These are phyloP conservation scores for Xylariaceae sp. DNA, from an alignment of 2,329 filamentous ascomycete species.

Conservation along the genomic window DNA sequence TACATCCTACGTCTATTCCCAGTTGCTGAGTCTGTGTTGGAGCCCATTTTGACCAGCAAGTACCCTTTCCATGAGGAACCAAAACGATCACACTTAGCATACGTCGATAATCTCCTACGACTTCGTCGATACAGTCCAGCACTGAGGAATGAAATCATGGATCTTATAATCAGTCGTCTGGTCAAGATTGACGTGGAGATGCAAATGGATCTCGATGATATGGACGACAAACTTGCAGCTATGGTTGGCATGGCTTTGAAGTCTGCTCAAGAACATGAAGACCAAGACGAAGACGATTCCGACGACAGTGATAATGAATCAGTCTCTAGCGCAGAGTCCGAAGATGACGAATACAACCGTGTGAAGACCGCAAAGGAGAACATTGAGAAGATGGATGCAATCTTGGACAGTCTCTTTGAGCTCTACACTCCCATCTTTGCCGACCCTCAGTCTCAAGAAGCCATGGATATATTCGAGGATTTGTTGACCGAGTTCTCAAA, in stretches of 20 bases:
- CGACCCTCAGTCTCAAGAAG: conserved; percentile 70
- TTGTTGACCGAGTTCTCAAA: conserved; percentile 85
- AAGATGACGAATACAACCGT: conserved; percentile 67
- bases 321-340: conserved; percentile 71
- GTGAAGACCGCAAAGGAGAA: conserved; percentile 79
- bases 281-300: conserved; percentile 60
- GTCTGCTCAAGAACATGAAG: conserved; percentile 50
- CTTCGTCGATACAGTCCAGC: conserved; percentile 80
- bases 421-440: conserved; percentile 79
- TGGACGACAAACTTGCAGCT: conserved; percentile 86
- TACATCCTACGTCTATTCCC: conserved; percentile 84
- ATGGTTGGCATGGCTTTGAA: conserved; percentile 67
- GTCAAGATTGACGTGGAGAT: conserved; percentile 97
- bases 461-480: conserved; percentile 76
- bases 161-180: conserved; percentile 82
- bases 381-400: conserved; percentile 88
- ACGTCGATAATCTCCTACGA: conserved; percentile 82
- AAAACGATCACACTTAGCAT: conserved; percentile 82
- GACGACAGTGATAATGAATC: conserved; percentile 74
- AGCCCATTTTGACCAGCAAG: conserved; percentile 68
- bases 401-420: conserved; percentile 86
- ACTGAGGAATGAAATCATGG: conserved; percentile 79
- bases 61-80: conserved; percentile 82
- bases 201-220: conserved; percentile 88
- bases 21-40: conserved; percentile 74